These are phyloP conservation scores for Sedum album DNA, from an alignment of 164 flowering plant genomes.

Conservation along the genomic window DNA sequence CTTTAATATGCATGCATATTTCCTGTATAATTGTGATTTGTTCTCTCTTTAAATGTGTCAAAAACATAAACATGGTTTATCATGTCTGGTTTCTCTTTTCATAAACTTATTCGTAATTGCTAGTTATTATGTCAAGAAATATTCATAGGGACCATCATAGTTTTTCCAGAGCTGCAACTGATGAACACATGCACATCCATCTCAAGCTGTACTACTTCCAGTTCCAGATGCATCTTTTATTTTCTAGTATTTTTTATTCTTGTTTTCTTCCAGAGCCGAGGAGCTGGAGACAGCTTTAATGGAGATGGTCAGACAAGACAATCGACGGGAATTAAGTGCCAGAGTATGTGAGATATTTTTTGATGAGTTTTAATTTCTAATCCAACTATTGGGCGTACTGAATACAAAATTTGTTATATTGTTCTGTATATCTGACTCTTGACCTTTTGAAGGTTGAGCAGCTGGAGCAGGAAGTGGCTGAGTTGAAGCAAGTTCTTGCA, in stretches of 20 bases:
- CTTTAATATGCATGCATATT: neutral
- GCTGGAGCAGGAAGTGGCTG: constrained; percentile 34
- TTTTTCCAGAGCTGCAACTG: neutral
- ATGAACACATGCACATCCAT: neutral
- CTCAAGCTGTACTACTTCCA: neutral
- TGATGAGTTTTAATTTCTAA: neutral
- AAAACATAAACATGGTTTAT: too few relatives aligned
- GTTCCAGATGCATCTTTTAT: neutral
- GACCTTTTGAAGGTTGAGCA: constrained; percentile 31
- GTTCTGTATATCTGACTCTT: neutral
- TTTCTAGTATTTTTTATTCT: neutral
- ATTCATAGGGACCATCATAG: neutral
- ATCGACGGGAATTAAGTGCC: constrained; percentile 73
- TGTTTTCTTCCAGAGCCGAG: constrained; percentile 58
- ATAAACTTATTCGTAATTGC: neutral
- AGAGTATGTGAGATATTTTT: constrained; percentile 32
- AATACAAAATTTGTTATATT: neutral
- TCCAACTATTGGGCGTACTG: neutral
- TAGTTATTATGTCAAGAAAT: neutral
- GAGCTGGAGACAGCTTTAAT: constrained; percentile 89
- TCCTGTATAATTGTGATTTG: neutral
- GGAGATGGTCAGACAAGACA: constrained; percentile 89
- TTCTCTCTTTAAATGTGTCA: too few relatives aligned
- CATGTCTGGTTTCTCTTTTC: constrained; percentile 1
- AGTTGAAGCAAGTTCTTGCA: constrained; percentile 24